Percentiles rank a stretch among this genome's conserved stretches.
Evolutionary conservation across 1,139 yeast genomes (phyloP).

Genomic region (Geotrichum australiense): DNA sequence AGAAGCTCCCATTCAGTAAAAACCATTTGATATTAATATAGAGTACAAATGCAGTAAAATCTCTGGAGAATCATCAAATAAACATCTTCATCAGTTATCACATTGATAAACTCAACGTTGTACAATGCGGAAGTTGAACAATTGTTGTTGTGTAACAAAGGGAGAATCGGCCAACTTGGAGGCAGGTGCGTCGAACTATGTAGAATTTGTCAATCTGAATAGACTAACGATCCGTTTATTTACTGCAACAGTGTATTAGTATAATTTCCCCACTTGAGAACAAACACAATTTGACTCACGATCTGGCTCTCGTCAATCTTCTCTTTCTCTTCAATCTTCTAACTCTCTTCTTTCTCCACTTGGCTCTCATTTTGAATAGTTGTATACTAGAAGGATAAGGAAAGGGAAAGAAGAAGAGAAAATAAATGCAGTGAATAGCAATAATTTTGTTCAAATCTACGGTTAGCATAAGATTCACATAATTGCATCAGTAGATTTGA

Average conservation of each 20-base stretch:
- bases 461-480: too few species aligned
- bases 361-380: conserved; percentile 29
- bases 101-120: too few species aligned
- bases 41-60: too few species aligned
- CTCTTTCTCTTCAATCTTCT: conserved; percentile 99
- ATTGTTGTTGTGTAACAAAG: too few species aligned
- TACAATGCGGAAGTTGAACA: too few species aligned
- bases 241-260: conserved; percentile 6
- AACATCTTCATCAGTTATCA: too few species aligned
- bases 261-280: not conserved
- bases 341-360: conserved; percentile 98
- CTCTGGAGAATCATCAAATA: too few species aligned
- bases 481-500: too few species aligned
- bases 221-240: conserved; percentile 15
- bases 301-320: conserved; percentile 99
- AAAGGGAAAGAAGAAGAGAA: conserved; percentile 1
- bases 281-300: conserved; percentile 21
- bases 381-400: conserved; percentile 6
- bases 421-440: not conserved
- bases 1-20: too few species aligned
- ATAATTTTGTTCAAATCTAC: not conserved
- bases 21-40: too few species aligned
- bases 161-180: too few species aligned
- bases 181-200: conserved; percentile 1
- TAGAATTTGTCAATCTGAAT: conserved; percentile 7